Evolutionary conservation across 176 grass and related monocot species (phyloP).

Genomic region (Zoysia pacifica): DNA sequence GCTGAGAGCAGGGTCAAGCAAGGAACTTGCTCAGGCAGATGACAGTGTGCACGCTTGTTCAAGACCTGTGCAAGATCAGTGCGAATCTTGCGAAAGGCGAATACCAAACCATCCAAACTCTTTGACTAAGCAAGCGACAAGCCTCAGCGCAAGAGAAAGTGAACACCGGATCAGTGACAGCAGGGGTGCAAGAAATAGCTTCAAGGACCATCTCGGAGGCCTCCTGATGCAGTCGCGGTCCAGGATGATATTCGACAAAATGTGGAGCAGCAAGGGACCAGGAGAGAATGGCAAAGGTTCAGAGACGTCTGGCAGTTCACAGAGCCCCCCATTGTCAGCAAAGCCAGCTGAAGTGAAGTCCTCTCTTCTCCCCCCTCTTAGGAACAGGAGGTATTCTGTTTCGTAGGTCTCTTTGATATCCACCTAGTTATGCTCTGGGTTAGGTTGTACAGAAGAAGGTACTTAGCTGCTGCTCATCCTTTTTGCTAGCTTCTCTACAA

Average conservation of each 20-base stretch:
- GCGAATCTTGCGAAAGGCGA: slow-evolving; percentile 45
- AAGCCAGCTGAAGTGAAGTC: slow-evolving; percentile 70
- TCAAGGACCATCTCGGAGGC: slow-evolving; percentile 58
- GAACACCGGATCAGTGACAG: slow-evolving; percentile 45
- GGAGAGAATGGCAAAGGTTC: slow-evolving; percentile 70
- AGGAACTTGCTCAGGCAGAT: slow-evolving; percentile 28
- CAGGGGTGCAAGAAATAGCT: slow-evolving; percentile 56
- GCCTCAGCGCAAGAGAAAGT: slow-evolving; percentile 39
- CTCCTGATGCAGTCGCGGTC: slow-evolving; percentile 69
- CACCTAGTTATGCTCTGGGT: slow-evolving; percentile 44
- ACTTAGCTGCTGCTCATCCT: slow-evolving; percentile 30
- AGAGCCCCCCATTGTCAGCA: slow-evolving; percentile 65
- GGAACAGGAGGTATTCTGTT: slow-evolving; percentile 78
- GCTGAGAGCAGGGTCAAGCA: slow-evolving; percentile 47
- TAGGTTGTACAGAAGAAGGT: slow-evolving; percentile 62
- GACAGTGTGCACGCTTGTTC: slow-evolving; percentile 16
- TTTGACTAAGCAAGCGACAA: slow-evolving; percentile 54
- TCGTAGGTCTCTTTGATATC: slow-evolving; percentile 43
- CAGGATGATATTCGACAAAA: slow-evolving; percentile 87
- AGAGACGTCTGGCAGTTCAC: slow-evolving; percentile 86
- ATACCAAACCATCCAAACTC: slow-evolving; percentile 52
- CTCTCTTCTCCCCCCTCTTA: slow-evolving; percentile 53
- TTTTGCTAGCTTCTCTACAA: slow-evolving; percentile 43
- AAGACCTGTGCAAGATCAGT: slow-evolving; percentile 30
- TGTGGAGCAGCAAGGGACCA: slow-evolving; percentile 81